Percentiles rank a stretch among this genome's conserved stretches.
phyloP scores from a whole-genome alignment of 2,329 filamentous ascomycete genomes.

The Fusarium hainanense region DNA sequence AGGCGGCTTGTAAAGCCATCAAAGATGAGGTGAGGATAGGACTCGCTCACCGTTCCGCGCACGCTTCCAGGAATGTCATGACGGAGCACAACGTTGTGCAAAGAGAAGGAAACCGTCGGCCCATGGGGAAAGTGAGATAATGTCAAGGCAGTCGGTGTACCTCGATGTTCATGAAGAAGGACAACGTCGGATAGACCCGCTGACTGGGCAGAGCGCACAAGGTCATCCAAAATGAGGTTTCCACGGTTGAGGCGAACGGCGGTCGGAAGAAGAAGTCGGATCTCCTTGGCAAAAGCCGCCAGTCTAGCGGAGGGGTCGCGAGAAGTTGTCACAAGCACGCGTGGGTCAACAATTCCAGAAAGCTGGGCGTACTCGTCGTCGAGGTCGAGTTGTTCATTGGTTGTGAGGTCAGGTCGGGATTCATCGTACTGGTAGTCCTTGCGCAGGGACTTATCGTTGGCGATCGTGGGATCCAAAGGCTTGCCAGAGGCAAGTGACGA shows the following conservation, averaged over 20 bases:
- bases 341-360: constrained; percentile 89
- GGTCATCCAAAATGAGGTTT: constrained; percentile 86
- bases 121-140: constrained; percentile 90
- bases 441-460: constrained; percentile 84
- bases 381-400: constrained; percentile 76
- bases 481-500: constrained; percentile 90
- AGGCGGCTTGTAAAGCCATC: constrained; percentile 88
- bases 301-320: constrained; percentile 87
- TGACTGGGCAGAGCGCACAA: constrained; percentile 83
- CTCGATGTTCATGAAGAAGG: constrained; percentile 90
- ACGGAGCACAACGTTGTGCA: constrained; percentile 92
- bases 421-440: constrained; percentile 96
- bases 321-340: constrained; percentile 90
- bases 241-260: constrained; percentile 90
- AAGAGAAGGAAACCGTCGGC: constrained; percentile 80
- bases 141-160: constrained; percentile 89
- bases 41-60: constrained; percentile 88
- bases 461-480: constrained; percentile 81
- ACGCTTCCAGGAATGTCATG: constrained; percentile 92
- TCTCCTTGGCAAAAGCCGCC: constrained; percentile 92
- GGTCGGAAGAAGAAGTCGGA: constrained; percentile 84
- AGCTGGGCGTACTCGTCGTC: constrained; percentile 93
- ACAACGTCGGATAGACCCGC: constrained; percentile 87
- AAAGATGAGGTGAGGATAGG: constrained; percentile 94
- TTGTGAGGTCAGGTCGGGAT: constrained; percentile 73